Percentiles rank a stretch among this genome's conserved stretches.
These are phyloP conservation scores for Pittosporum tobira DNA, from an alignment of 129 eudicot genomes.

Conservation along the genomic window DNA sequence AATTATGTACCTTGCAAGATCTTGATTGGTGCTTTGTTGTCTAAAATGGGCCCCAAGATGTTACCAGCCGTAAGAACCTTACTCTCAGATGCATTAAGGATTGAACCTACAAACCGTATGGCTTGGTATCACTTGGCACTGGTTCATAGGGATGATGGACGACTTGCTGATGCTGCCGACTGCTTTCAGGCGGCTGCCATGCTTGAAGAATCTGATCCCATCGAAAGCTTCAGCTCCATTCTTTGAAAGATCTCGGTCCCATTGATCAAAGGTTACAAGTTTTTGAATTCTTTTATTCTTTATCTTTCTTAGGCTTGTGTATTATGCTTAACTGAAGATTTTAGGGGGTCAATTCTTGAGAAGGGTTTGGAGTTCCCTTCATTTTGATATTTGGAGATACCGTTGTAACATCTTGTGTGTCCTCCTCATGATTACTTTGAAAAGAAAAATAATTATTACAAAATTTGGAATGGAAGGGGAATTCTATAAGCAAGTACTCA, in stretches of 20 bases:
- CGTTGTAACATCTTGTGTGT: not conserved
- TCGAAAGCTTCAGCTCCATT: conserved; percentile 68
- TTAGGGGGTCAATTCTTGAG: not conserved
- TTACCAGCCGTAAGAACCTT: conserved; percentile 69
- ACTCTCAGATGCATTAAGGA: conserved; percentile 77
- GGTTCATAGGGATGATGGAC: conserved; percentile 78
- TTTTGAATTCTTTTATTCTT: conserved; percentile 36
- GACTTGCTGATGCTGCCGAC: conserved; percentile 72
- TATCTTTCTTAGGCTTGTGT: conserved; percentile 12
- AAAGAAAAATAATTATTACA: no score
- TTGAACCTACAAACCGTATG: conserved; percentile 70
- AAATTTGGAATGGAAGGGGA: no score
- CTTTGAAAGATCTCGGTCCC: conserved; percentile 11
- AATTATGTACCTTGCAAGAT: conserved; percentile 75
- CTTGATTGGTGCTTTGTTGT: conserved; percentile 44
- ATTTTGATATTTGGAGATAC: not conserved
- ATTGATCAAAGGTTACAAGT: conserved; percentile 6
- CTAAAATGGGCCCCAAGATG: conserved; percentile 48
- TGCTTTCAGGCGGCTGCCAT: conserved; percentile 93
- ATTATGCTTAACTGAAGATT: conserved; percentile 3
- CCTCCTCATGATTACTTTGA: not conserved
- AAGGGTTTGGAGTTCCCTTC: not conserved
- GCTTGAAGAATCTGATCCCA: conserved; percentile 92
- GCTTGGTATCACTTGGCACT: conserved; percentile 88
- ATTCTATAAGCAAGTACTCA: no score